Base-by-base conservation (phyloP, 768 basidiomycete genomes). In the Pulveroboletus ravenelii region DNA sequence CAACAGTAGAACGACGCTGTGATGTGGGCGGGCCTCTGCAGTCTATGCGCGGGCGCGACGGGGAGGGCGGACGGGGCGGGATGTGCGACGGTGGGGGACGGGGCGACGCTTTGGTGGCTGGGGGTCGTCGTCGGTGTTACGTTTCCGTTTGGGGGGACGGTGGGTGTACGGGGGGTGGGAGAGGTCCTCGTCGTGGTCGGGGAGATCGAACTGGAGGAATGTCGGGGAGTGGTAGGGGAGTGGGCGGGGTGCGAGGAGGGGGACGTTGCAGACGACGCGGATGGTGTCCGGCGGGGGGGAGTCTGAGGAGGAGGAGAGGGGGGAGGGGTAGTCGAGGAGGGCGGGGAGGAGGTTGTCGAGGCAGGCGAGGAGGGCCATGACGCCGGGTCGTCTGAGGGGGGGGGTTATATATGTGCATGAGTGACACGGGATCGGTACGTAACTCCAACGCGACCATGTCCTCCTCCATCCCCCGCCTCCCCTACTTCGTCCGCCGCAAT, bases 181-280 rank as follows among this genome's bases (percentile, higher is more conserved):
- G 37, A 85, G 77, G 61, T 86, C 83, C 61, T 84, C 80, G 67
- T 84, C 82, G 8, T 79, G 69, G 68, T 84, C 84, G 0, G 85
- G 85, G 20, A 79, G 70, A 49, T 82, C 80, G 62, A 82, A 85
- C 47, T 84, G 80, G 48, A 86, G 78, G 63, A 85, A 84, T 0
- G 78, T 79, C 25, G 84, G 84, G 10, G 82, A 82, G 48, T 83
- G 81, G 66, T 81, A 85, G 2, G 84, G 85, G 34, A 85, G 77
- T 0, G 84, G 84, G 23, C 78, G 78, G 12, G 85, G 84, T 0
- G 82, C 84, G 53, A 85, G 69, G 48, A 86, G 72, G n/a, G 84
- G 84, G 2, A 81, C 80, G 53, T 82, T 77, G 70, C 81, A 84
- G 18, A 84, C 73, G 67, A 82, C 76, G 52, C 79, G 74, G 39